Evolutionary conservation across 768 basidiomycete genomes (phyloP).

Genomic region (Lyophyllum atratum): DNA sequence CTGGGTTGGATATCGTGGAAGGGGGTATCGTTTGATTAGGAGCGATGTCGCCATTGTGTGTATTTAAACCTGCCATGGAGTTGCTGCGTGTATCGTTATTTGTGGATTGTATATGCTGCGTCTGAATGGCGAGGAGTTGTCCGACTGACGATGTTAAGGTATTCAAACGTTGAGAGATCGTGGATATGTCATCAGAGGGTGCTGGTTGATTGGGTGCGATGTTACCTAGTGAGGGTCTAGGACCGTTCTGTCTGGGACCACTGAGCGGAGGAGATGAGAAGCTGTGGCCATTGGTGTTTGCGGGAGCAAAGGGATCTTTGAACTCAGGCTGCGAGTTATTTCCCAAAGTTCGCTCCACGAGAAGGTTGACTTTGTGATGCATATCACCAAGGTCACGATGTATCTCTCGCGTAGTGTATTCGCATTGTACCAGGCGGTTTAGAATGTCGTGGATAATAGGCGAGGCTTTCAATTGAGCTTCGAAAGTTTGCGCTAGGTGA

Average conservation of each 20-base stretch:
- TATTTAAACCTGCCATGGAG: slow-evolving; percentile 39
- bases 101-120: slow-evolving; percentile 62
- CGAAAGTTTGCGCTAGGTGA: slow-evolving; percentile 51
- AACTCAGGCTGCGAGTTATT: slow-evolving; percentile 64
- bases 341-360: slow-evolving; percentile 67
- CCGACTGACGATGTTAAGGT: slow-evolving; percentile 84
- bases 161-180: slow-evolving; percentile 78
- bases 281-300: slow-evolving; percentile 34
- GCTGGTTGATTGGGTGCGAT: slow-evolving; percentile 73
- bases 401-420: slow-evolving; percentile 68
- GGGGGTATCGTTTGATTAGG: slow-evolving; percentile 49
- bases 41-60: slow-evolving; percentile 48
- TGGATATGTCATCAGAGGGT: slow-evolving; percentile 69
- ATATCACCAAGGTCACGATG: slow-evolving; percentile 75
- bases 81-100: slow-evolving; percentile 39
- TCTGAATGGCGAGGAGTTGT: slow-evolving; percentile 79
- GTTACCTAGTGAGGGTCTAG: slow-evolving; percentile 66
- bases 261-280: slow-evolving; percentile 36
- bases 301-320: slow-evolving; percentile 74
- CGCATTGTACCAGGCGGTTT: slow-evolving; percentile 72
- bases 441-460: slow-evolving; percentile 76
- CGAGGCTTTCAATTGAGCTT: slow-evolving; percentile 74
- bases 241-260: slow-evolving; percentile 51
- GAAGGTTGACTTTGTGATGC: slow-evolving; percentile 73
- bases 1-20: slow-evolving; percentile 37